Conservation (phyloP, 192 early-diverging fungal species). For the Linnemannia exigua region DNA sequence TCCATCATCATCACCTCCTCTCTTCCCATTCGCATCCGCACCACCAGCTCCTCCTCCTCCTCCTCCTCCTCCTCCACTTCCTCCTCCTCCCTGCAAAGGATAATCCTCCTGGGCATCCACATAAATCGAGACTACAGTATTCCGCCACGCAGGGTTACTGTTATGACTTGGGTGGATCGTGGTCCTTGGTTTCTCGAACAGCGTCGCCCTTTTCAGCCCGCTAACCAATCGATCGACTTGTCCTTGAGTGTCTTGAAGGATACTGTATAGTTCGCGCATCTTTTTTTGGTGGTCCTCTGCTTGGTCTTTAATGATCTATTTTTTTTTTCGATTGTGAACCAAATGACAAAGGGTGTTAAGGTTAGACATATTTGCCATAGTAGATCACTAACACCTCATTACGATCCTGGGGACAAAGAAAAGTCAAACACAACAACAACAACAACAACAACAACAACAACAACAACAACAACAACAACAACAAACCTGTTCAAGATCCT, state of each 20-base stretch:
- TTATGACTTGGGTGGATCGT: constrained; percentile 13
- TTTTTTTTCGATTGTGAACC: too few species aligned
- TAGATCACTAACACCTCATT: neutral
- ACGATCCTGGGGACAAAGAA: too few species aligned
- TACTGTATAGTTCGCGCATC: constrained; percentile 39
- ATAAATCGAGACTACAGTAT: constrained; percentile 43
- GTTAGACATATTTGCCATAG: too few species aligned
- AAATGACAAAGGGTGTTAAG: too few species aligned
- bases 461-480: too few species aligned
- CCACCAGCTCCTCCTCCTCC: neutral
- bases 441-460: too few species aligned
- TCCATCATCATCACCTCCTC: neutral
- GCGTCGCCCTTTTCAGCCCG: constrained; percentile 28
- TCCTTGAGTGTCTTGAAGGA: constrained; percentile 37
- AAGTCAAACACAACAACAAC: neutral
- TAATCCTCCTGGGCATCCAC: constrained; percentile 54
- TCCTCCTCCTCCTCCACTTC: constrained; percentile 36
- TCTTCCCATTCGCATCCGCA: neutral
- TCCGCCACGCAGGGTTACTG: constrained; percentile 33
- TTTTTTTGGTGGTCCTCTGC: constrained; percentile 41
- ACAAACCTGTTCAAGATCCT: constrained; percentile 53
- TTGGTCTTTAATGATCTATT: constrained; percentile 47
- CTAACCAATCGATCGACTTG: constrained; percentile 40
- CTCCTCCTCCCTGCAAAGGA: neutral
- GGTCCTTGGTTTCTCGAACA: constrained; percentile 36